Percentiles rank a stretch among this genome's conserved stretches.
These are phyloP conservation scores for Aspergillus fructus DNA, from an alignment of 2,329 filamentous ascomycete genomes.

Conservation along the genomic window DNA sequence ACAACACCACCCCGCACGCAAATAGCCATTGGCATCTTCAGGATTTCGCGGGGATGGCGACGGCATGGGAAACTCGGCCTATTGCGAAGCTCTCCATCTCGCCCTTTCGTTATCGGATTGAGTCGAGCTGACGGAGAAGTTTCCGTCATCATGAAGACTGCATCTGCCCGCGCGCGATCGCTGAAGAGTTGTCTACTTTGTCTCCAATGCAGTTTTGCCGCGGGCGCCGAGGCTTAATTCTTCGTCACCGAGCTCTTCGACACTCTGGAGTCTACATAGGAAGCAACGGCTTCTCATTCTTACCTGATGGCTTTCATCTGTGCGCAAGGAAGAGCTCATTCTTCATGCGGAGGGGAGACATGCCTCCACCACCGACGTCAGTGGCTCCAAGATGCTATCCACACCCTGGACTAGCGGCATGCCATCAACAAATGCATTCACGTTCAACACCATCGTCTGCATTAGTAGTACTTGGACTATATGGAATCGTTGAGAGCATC, in stretches of 20 bases:
- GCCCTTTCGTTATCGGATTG: not conserved
- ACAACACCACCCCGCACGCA: not conserved
- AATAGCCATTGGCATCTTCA: not conserved
- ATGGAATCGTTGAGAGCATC: not conserved
- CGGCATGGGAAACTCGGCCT: not conserved
- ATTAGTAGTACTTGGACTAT: not conserved
- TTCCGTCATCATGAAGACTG: slow-evolving; percentile 3
- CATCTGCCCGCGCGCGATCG: not conserved
- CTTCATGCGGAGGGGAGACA: not conserved
- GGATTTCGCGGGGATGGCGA: not conserved
- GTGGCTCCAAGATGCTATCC: slow-evolving; percentile 22
- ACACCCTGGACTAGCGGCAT: slow-evolving; percentile 12
- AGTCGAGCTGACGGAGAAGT: not conserved
- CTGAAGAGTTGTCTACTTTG: too few relatives aligned
- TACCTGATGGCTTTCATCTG: not conserved
- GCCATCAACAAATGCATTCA: slow-evolving; percentile 1
- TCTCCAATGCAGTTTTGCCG: not conserved
- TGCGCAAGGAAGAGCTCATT: not conserved
- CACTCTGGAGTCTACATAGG: too few relatives aligned
- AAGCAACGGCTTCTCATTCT: not conserved
- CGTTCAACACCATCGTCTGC: slow-evolving; percentile 7
- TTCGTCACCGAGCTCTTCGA: not conserved
- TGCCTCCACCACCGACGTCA: slow-evolving; percentile 27
- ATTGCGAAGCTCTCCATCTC: not conserved
- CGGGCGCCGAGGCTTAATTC: not conserved